Evolutionary conservation across 208 protist genomes (phyloP).

Genomic region (Trypanosoma theileri): DNA sequence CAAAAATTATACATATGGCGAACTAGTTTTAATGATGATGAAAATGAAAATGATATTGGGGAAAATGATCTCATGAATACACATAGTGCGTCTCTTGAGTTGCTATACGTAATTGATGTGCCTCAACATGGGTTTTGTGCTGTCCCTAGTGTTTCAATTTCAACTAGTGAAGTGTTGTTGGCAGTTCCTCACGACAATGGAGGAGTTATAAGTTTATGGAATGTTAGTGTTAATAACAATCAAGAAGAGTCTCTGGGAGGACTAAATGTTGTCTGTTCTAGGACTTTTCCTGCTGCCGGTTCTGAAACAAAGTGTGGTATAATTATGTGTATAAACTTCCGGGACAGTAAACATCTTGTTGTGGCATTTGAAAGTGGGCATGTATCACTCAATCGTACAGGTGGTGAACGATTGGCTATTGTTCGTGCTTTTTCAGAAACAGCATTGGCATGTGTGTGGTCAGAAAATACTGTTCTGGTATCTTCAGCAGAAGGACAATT

Average conservation of each 20-base stretch:
- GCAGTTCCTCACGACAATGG: constrained; percentile 59
- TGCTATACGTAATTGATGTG: constrained; percentile 50
- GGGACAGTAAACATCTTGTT: constrained; percentile 24
- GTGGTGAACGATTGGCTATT: constrained; percentile 31
- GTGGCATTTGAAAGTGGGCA: constrained; percentile 83
- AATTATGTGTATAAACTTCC: constrained; percentile 71
- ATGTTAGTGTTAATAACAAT: constrained; percentile 10
- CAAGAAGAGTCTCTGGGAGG: not conserved
- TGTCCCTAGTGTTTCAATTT: constrained; percentile 26
- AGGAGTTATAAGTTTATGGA: constrained; percentile 49
- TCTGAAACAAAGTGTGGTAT: constrained; percentile 61
- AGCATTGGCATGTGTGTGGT: constrained; percentile 62
- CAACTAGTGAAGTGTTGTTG: constrained; percentile 23
- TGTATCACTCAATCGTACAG: constrained; percentile 36
- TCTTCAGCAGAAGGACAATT: constrained; percentile 70
- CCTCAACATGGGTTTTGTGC: constrained; percentile 77
- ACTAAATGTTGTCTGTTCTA: constrained; percentile 24
- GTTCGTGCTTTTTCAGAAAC: constrained; percentile 74
- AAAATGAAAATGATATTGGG: constrained; percentile 1
- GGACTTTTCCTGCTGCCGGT: constrained; percentile 42
- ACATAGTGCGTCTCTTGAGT: constrained; percentile 3
- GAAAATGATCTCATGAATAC: constrained; percentile 2
- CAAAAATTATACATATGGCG: constrained; percentile 71
- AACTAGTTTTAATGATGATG: not conserved
- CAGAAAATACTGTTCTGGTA: constrained; percentile 34